phyloP scores from a whole-genome alignment of 1,284 basidiomycete species.

The Mycena citricolor region DNA sequence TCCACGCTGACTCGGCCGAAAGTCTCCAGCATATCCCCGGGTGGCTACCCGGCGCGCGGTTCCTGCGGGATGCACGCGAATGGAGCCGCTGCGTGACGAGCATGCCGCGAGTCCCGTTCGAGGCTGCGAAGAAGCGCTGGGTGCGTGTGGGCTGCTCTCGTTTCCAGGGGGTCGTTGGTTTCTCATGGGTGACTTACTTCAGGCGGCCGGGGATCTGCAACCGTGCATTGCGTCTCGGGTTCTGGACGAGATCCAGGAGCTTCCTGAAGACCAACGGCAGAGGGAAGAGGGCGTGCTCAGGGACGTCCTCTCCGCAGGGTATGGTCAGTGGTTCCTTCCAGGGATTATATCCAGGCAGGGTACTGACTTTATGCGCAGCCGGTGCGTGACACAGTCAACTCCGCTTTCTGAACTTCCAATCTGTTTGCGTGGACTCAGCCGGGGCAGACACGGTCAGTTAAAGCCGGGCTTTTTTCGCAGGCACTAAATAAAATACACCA shows the following conservation, averaged over 20 bases:
- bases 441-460: conserved; percentile 4
- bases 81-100: conserved; percentile 6
- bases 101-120: conserved; percentile 14
- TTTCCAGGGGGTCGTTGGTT: neutral
- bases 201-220: conserved; percentile 9
- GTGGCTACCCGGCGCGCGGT: conserved; percentile 21
- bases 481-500: neutral
- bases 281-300: neutral
- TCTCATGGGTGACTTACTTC: too few species aligned
- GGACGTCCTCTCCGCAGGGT: conserved; percentile 5
- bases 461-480: neutral
- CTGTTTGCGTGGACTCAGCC: too few species aligned
- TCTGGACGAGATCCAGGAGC: conserved; percentile 7
- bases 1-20: too few species aligned
- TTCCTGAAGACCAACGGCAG: neutral
- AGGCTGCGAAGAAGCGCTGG: conserved; percentile 5
- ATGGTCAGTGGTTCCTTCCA: conserved; percentile 3
- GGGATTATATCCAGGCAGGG: conserved; percentile 5
- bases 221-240: conserved; percentile 8
- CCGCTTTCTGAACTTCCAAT: neutral
- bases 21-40: conserved; percentile 24
- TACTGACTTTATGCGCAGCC: conserved; percentile 3
- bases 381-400: neutral
- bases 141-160: neutral
- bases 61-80: conserved; percentile 25